A percentile compares a stretch with the other conserved stretches of the same genome.
phyloP scores from a whole-genome alignment of 2,329 filamentous ascomycete genomes.

The Aspergillus unguis region DNA sequence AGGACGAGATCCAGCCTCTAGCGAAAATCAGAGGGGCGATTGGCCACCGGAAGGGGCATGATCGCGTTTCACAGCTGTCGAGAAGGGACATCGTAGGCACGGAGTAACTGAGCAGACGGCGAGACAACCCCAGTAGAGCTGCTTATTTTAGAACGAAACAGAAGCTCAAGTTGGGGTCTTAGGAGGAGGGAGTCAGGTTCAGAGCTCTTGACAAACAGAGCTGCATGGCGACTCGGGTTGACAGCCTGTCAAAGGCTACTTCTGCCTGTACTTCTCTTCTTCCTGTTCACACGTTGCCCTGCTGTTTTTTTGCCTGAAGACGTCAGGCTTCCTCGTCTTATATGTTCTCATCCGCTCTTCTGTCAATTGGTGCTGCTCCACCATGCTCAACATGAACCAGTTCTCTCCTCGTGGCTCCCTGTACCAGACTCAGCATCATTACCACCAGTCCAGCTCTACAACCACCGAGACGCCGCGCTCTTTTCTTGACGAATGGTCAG shows the following conservation, averaged over 20 bases:
- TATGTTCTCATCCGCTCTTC: constrained; percentile 4
- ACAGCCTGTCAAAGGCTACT: no score
- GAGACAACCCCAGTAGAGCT: constrained; percentile 8
- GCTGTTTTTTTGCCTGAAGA: constrained; percentile 11
- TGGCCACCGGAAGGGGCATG: constrained; percentile 26
- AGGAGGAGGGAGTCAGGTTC: neutral
- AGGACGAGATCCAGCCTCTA: constrained; percentile 29
- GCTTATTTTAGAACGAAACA: no score
- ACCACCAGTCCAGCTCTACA: constrained; percentile 8
- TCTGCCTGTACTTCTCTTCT: constrained; percentile 1
- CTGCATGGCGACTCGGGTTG: no score
- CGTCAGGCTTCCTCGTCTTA: neutral
- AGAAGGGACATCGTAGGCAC: constrained; percentile 15
- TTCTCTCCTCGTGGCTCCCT: constrained; percentile 20
- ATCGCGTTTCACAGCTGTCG: constrained; percentile 31
- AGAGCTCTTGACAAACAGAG: neutral
- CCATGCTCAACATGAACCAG: constrained; percentile 21
- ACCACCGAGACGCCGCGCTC: constrained; percentile 18
- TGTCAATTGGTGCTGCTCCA: neutral
- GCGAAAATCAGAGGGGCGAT: constrained; percentile 25
- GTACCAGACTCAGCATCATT: constrained; percentile 7
- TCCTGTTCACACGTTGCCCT: constrained; percentile 2
- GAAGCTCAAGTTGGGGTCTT: no score
- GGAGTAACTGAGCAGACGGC: constrained; percentile 18
- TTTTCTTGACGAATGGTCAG: constrained; percentile 21